A percentile compares a stretch with the other conserved stretches of the same genome.
phyloP scores from a whole-genome alignment of 2,329 filamentous ascomycete species.

The Ceratocystis huliohia region DNA sequence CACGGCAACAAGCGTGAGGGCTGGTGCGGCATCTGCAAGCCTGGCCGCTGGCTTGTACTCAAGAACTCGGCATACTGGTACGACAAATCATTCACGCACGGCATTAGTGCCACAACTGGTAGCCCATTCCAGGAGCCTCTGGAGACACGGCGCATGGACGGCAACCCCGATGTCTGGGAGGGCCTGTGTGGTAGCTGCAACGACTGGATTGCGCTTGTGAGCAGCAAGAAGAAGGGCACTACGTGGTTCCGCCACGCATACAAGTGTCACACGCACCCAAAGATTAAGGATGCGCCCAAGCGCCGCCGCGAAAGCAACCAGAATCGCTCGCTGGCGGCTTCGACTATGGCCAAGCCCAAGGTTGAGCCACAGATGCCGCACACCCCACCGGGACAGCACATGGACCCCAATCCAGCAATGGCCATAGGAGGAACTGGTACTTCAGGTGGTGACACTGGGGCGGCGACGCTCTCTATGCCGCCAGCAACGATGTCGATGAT shows the following conservation, averaged over 20 bases:
- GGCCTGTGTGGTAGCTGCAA: slow-evolving; percentile 66
- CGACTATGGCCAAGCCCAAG: slow-evolving; percentile 37
- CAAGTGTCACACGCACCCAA: slow-evolving; percentile 65
- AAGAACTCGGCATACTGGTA: slow-evolving; percentile 93
- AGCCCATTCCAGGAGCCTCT: slow-evolving; percentile 66
- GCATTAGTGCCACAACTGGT: slow-evolving; percentile 71
- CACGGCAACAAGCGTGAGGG: slow-evolving; percentile 80
- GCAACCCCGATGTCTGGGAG: slow-evolving; percentile 71
- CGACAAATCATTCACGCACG: slow-evolving; percentile 81
- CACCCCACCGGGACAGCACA: slow-evolving; percentile 32
- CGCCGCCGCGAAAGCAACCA: slow-evolving; percentile 51
- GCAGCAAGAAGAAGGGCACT: slow-evolving; percentile 83
- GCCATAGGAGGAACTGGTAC: background rate
- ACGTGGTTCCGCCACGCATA: slow-evolving; percentile 86
- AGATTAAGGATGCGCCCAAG: slow-evolving; percentile 59
- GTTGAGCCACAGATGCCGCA: slow-evolving; percentile 26
- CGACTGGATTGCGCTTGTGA: slow-evolving; percentile 69
- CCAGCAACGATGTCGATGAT: slow-evolving; percentile 22
- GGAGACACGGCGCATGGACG: slow-evolving; percentile 62
- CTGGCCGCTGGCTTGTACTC: slow-evolving; percentile 71
- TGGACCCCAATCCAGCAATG: slow-evolving; percentile 25
- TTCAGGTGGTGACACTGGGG: slow-evolving; percentile 23
- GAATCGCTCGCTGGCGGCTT: slow-evolving; percentile 32
- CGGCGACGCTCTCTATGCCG: slow-evolving; percentile 19
- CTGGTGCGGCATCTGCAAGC: slow-evolving; percentile 82